These are phyloP conservation scores for Mortierella sp. DNA, from an alignment of 371 early-diverging fungal species.

Conservation along the genomic window DNA sequence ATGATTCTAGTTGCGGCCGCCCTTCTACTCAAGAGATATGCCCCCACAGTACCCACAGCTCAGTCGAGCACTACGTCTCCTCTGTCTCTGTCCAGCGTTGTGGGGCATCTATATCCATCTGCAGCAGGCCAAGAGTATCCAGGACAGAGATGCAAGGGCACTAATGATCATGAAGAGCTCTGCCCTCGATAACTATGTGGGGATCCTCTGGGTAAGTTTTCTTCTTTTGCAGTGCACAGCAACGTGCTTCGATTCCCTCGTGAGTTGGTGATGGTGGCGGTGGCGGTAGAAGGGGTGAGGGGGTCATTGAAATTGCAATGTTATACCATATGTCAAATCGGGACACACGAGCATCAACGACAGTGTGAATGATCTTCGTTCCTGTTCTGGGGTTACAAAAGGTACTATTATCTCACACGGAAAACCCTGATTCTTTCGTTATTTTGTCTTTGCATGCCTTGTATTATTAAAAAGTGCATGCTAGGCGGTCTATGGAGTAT, in stretches of 20 bases:
- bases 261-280: no score
- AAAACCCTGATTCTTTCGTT: no score
- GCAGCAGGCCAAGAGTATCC: constrained; percentile 54
- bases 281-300: no score
- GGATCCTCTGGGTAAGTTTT: constrained; percentile 66
- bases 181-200: constrained; percentile 65
- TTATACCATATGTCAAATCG: no score
- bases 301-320: no score
- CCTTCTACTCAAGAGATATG: constrained; percentile 36
- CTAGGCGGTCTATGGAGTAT: constrained; percentile 72
- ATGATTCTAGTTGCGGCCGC: constrained; percentile 37
- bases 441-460: neutral
- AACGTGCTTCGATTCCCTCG: neutral
- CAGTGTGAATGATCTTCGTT: no score
- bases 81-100: constrained; percentile 58
- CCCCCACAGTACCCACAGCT: constrained; percentile 31
- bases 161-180: constrained; percentile 61
- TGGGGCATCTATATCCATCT: constrained; percentile 60
- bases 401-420: no score
- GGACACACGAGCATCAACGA: no score
- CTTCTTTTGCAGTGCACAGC: neutral
- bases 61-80: constrained; percentile 29
- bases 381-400: no score
- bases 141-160: constrained; percentile 63
- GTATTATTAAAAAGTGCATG: constrained; percentile 52